A percentile compares a stretch with the other conserved stretches of the same genome.
Evolutionary conservation across 805 yeast genomes (phyloP).

Genomic region (Phaffomyces opuntiae): DNA sequence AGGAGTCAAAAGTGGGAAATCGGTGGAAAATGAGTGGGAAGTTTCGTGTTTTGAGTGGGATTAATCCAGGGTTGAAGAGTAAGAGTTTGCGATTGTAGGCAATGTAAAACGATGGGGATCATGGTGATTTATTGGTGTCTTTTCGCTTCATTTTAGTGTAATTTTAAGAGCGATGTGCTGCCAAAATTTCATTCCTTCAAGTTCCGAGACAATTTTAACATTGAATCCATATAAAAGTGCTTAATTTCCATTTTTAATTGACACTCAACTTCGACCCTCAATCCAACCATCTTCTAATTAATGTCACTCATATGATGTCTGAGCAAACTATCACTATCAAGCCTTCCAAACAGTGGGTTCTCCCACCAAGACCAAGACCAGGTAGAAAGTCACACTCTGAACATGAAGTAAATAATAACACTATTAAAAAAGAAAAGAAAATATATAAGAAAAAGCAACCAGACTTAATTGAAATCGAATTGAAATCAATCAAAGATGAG

Average conservation of each 20-base stretch:
- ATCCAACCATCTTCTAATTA: not conserved
- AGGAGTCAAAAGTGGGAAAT: not conserved
- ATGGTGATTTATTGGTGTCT: too few relatives aligned
- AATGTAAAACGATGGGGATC: not conserved
- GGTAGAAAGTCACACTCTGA: constrained; percentile 1
- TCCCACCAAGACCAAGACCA: constrained; percentile 69
- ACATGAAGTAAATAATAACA: not conserved
- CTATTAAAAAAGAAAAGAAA: constrained; percentile 2
- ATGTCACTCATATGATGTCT: not conserved
- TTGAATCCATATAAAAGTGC: not conserved
- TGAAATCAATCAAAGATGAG: constrained; percentile 38
- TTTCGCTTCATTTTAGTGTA: too few relatives aligned
- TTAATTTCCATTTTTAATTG: not conserved
- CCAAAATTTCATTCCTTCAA: not conserved
- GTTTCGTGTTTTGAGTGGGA: not conserved
- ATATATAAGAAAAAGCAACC: not conserved
- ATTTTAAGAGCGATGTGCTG: too few relatives aligned
- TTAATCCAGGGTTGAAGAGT: not conserved
- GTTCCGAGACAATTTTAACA: not conserved
- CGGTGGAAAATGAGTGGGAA: not conserved
- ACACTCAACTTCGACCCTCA: too few relatives aligned
- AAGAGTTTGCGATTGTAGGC: not conserved
- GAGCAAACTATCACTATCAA: not conserved
- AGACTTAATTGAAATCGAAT: constrained; percentile 27
- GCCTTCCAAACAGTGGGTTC: constrained; percentile 72